Evolutionary conservation across 148 eudicot species (phyloP), one percentile per base, ranked within the genome.

Genomic region (Spergularia marina): DNA sequence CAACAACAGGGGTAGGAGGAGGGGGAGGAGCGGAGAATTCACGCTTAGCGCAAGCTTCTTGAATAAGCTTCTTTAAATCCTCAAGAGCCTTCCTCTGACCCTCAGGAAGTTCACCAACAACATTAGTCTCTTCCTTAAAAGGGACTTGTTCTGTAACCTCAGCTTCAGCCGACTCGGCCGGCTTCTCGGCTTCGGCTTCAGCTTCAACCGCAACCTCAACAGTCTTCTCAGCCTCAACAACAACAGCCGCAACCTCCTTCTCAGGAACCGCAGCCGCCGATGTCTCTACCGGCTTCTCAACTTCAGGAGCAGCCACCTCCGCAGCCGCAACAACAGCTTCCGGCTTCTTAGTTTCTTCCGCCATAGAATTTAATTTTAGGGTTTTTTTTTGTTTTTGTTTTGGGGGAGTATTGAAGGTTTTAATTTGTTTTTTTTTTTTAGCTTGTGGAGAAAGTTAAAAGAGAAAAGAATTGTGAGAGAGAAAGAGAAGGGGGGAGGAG

Each of bases 81-180:
- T 90, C 97, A 1, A 94, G 84, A 62, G 95, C 97, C 65, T 88
- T 90, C 77, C 88, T 85, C 23, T 94, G 88, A 4, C 83, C 65
- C 64, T 94, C 92, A 14, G 91, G 90, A 18, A 92, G 89, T 40
- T 92, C 94, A 23, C 79, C 79, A 3, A 80, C 90, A 2, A 89
- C 91, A 66, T 94, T 94, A 56, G 88, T 88, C 78, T 93, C 98
- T 72, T 93, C 98, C 83, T 93, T 89, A 12, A 91, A 92, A 12
- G 91, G 87, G 14, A 71, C 78, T 14, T 82, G 81, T 56, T 84
- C 86, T 11, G 77, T 49, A 2, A 70, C 74, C 11, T 23, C 83
- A 6, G 53, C 61, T 0, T 36, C 68, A 20, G 21, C 14, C 10
- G 20, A 83, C 18, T 41, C 85, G 7, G 60, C 76, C n/a, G 39